phyloP scores from a whole-genome alignment of 176 grass and related monocot genomes.

The Elymus sibiricus region DNA sequence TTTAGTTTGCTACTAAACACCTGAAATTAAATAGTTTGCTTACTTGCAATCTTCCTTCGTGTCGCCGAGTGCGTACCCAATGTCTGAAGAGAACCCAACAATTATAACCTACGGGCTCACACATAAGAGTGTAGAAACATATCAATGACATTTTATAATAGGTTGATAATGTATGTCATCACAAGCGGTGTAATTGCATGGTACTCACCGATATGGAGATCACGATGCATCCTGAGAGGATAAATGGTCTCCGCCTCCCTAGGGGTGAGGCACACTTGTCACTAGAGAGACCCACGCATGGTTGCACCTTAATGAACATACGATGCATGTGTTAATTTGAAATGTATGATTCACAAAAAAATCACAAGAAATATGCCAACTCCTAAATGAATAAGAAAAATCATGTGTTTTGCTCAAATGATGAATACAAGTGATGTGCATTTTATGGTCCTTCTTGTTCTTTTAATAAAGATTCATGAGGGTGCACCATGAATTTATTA shows the following conservation, averaged over 20 bases:
- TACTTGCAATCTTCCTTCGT: slow-evolving; percentile 71
- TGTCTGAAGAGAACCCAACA: slow-evolving; percentile 71
- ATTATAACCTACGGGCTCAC: slow-evolving; percentile 40
- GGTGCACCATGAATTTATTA: not conserved
- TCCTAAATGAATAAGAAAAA: not conserved
- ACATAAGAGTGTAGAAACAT: not conserved
- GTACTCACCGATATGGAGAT: slow-evolving; percentile 61
- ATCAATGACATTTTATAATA: not conserved
- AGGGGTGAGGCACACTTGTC: slow-evolving; percentile 64
- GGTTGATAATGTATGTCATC: not conserved
- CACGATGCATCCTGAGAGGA: slow-evolving; percentile 53
- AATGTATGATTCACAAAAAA: not conserved
- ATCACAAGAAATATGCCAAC: no score
- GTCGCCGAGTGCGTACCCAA: slow-evolving; percentile 65
- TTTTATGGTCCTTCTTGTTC: not conserved
- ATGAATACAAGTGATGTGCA: not conserved
- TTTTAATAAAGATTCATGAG: not conserved
- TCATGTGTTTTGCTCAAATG: not conserved
- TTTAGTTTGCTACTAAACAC: not conserved
- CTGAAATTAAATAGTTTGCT: not conserved
- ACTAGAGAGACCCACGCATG: slow-evolving; percentile 63
- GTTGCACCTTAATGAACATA: slow-evolving; percentile 43
- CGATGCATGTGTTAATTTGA: not conserved
- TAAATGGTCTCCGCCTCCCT: slow-evolving; percentile 67
- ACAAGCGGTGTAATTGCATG: not conserved